These are phyloP conservation scores for Coniella vitis DNA, from an alignment of 2,329 filamentous ascomycete genomes.

Conservation along the genomic window DNA sequence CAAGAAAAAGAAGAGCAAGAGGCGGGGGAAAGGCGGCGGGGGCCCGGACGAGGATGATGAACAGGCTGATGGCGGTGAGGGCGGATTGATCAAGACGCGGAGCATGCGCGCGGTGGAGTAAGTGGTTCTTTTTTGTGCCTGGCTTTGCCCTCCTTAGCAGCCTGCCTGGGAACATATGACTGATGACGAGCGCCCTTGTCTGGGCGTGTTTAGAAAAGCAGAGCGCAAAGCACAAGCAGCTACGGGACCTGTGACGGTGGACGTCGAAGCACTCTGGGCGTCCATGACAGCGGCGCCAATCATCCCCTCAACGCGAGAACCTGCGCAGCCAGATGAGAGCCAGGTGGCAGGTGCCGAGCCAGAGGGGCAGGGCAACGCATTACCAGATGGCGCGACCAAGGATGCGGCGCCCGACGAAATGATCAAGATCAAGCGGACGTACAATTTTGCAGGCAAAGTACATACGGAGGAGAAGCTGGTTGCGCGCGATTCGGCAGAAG, in stretches of 20 bases:
- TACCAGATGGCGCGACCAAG: constrained; percentile 16
- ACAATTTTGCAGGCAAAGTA: constrained; percentile 67
- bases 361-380: neutral
- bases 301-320: constrained; percentile 19
- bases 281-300: constrained; percentile 50
- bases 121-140: constrained; percentile 19
- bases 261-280: constrained; percentile 66
- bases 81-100: constrained; percentile 64
- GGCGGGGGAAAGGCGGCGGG: constrained; percentile 34
- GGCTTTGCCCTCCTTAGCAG: neutral
- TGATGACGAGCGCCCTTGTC: neutral
- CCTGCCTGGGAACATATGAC: neutral
- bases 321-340: neutral
- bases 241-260: constrained; percentile 57
- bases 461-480: constrained; percentile 68
- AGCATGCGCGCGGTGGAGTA: constrained; percentile 61
- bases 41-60: constrained; percentile 33
- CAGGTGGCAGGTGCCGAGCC: constrained; percentile 9
- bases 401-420: constrained; percentile 28
- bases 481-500: constrained; percentile 57
- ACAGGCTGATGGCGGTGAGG: constrained; percentile 47
- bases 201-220: constrained; percentile 41
- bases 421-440: constrained; percentile 63
- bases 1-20: constrained; percentile 49
- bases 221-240: constrained; percentile 47